Conservation (phyloP, 176 grass and related monocot species). For the barley (Hordeum vulgare) region DNA sequence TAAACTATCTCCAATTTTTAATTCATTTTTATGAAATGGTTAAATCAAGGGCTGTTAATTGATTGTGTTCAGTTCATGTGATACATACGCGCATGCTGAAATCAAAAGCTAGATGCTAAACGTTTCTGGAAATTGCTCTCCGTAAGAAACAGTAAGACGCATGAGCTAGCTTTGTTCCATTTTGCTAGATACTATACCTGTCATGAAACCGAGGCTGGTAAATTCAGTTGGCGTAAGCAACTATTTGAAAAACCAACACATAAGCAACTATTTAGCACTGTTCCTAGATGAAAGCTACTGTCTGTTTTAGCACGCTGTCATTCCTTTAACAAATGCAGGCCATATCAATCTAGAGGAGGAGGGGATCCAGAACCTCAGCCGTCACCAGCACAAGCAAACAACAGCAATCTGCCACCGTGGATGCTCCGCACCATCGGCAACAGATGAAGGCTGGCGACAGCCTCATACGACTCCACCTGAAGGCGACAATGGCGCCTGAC, state of each 20-base stretch:
- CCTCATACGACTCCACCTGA: neutral
- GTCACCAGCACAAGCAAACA: conserved; percentile 12
- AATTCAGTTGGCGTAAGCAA: neutral
- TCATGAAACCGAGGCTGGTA: neutral
- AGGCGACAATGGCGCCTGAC: neutral
- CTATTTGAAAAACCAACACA: no score
- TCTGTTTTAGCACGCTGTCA: neutral
- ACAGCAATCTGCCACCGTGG: conserved; percentile 39
- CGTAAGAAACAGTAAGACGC: neutral
- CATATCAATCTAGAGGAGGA: conserved; percentile 4
- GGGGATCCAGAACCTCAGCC: conserved; percentile 13
- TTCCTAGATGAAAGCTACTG: neutral
- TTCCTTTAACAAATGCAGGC: conserved; percentile 22
- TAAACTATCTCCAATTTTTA: neutral
- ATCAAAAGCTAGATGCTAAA: neutral
- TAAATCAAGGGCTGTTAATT: neutral
- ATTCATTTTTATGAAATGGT: neutral
- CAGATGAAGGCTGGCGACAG: conserved; percentile 8
- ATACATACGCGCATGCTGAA: neutral
- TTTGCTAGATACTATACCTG: neutral
- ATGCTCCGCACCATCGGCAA: conserved; percentile 30
- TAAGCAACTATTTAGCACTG: neutral
- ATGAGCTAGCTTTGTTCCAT: neutral
- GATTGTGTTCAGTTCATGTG: neutral
- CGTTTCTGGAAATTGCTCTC: neutral